Conservation (phyloP, 2,329 filamentous ascomycete species). For the Exophiala phaeomuriformis region DNA sequence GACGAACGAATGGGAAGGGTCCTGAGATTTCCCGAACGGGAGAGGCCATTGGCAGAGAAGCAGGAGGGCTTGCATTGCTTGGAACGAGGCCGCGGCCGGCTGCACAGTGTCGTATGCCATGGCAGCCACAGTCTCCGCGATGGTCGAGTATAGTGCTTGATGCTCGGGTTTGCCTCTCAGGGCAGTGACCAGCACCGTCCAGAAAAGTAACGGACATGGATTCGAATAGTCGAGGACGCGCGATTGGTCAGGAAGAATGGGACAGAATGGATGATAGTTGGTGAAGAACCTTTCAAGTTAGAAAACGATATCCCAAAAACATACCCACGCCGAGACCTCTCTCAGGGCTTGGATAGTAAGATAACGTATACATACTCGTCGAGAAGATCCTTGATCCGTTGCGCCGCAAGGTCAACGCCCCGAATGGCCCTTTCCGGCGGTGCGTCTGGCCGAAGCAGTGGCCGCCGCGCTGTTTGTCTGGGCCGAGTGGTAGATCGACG, state of each 20-base stretch:
- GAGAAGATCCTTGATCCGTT: background rate
- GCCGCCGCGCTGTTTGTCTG: too few species aligned
- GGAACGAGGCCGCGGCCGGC: background rate
- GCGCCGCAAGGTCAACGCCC: background rate
- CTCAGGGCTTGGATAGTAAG: too few species aligned
- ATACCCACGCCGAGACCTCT: too few species aligned
- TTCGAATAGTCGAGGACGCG: background rate
- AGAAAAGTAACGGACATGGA: background rate
- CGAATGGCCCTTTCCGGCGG: background rate
- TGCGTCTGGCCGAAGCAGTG: too few species aligned
- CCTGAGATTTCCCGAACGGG: background rate
- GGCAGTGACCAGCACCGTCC: background rate
- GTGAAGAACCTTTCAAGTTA: background rate
- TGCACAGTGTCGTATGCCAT: background rate
- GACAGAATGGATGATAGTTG: background rate
- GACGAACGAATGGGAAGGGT: background rate
- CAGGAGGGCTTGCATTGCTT: background rate
- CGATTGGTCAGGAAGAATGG: background rate
- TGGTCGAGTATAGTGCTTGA: background rate
- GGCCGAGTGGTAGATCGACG: too few species aligned
- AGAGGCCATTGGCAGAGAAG: conserved; percentile 3
- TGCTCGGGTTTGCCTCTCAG: background rate
- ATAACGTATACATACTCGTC: background rate
- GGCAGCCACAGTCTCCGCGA: background rate
- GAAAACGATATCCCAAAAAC: background rate